Evolutionary conservation across 768 basidiomycete genomes (phyloP).

Genomic region (Mycena capillaripes): DNA sequence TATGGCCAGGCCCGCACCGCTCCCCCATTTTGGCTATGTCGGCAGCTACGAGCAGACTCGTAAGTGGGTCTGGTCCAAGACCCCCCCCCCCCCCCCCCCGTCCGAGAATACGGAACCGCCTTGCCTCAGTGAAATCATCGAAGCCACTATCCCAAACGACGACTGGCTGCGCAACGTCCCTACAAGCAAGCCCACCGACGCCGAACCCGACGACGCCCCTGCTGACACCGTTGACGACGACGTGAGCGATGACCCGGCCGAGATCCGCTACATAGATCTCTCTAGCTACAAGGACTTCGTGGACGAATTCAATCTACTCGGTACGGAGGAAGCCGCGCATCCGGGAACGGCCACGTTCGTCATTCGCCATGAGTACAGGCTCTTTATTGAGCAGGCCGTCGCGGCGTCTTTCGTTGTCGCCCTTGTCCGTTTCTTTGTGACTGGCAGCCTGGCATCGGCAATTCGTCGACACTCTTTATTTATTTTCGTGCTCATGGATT

Average conservation of each 20-base stretch:
- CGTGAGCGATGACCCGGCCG: not conserved
- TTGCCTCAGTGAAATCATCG: not conserved
- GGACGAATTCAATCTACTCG: not conserved
- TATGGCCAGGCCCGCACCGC: too few relatives aligned
- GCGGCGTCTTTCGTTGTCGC: not conserved
- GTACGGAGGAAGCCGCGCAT: not conserved
- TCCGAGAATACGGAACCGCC: not conserved
- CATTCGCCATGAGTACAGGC: conserved; percentile 1
- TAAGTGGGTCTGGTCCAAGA: not conserved
- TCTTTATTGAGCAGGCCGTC: conserved; percentile 3
- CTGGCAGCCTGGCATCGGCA: conserved; percentile 21
- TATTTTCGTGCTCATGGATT: conserved; percentile 2
- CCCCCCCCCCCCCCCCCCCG: too few relatives aligned
- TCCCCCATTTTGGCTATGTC: not conserved
- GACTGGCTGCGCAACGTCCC: not conserved
- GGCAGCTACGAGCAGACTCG: not conserved
- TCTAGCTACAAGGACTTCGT: not conserved
- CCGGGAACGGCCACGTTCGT: not conserved
- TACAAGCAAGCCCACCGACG: too few relatives aligned
- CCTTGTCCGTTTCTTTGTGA: not conserved
- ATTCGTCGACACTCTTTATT: not conserved
- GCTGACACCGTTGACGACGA: conserved; percentile 12
- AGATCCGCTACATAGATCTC: conserved; percentile 13
- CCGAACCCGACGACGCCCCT: too few relatives aligned
- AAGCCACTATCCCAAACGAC: not conserved